Percentiles rank a stretch among this genome's conserved stretches.
These are phyloP conservation scores for Xylaria multiplex DNA, from an alignment of 2,329 filamentous ascomycete genomes.

Conservation along the genomic window DNA sequence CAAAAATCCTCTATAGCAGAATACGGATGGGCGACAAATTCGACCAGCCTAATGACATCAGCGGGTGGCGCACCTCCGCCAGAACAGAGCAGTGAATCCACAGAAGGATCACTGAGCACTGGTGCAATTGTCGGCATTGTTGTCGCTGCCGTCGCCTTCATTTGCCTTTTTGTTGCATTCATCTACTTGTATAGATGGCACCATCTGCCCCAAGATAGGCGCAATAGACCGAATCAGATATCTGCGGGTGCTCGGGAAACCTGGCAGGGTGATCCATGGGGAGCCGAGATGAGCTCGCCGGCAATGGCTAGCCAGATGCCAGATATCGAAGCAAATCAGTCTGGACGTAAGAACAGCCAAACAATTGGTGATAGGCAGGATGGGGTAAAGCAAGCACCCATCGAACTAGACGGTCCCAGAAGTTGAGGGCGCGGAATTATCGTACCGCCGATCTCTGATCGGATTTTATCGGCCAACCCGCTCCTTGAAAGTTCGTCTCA, in stretches of 20 bases:
- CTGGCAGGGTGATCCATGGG: constrained; percentile 6
- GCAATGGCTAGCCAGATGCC: not conserved
- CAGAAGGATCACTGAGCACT: not conserved
- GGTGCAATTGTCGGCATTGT: not conserved
- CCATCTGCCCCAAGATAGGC: not conserved
- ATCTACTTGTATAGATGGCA: constrained; percentile 5
- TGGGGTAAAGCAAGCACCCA: constrained; percentile 1
- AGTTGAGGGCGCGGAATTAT: constrained; percentile 5
- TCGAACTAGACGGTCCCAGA: not conserved
- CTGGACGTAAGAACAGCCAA: not conserved
- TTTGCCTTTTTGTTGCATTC: not conserved
- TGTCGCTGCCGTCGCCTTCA: not conserved
- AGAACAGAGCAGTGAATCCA: not conserved
- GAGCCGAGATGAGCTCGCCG: constrained; percentile 12
- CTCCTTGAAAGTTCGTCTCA: constrained; percentile 22
- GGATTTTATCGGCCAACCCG: not conserved
- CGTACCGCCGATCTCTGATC: constrained; percentile 7
- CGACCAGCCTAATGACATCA: not conserved
- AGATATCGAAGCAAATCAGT: not conserved
- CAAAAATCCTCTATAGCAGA: constrained; percentile 13
- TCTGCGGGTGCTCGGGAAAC: not conserved
- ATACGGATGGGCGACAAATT: constrained; percentile 7
- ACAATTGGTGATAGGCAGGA: not conserved
- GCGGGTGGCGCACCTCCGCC: not conserved
- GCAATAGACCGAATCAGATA: not conserved